Evolutionary conservation across 495 filamentous ascomycete species (phyloP).

Genomic region (Lepidopterella palustris): DNA sequence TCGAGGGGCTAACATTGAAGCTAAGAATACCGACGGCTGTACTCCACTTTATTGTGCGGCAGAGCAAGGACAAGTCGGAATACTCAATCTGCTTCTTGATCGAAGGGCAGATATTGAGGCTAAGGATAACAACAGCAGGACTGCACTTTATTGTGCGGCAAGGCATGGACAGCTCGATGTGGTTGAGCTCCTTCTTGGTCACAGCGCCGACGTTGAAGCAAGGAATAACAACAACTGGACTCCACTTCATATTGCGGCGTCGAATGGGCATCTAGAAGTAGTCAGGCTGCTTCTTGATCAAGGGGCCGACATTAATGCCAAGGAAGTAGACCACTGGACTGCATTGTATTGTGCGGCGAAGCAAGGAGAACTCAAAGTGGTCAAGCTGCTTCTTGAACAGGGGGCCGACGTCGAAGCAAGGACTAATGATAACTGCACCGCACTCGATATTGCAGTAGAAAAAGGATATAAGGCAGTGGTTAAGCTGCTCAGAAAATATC

Average conservation of each 20-base stretch:
- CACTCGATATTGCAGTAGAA: conserved; percentile 11
- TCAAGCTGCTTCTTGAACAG: too few species aligned
- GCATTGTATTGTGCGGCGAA: background rate
- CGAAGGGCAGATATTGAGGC: too few species aligned
- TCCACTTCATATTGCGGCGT: background rate
- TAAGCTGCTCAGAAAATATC: too few species aligned
- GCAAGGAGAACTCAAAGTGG: background rate
- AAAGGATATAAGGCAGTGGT: conserved; percentile 2
- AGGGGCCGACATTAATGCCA: background rate
- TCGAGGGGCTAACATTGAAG: conserved; percentile 12
- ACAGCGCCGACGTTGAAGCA: background rate
- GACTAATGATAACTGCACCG: background rate
- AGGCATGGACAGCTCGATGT: background rate
- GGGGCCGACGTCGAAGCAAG: too few species aligned
- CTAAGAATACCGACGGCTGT: background rate
- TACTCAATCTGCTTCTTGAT: too few species aligned
- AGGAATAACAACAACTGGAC: background rate
- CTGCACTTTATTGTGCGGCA: conserved; percentile 8
- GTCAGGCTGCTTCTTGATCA: background rate
- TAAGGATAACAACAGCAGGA: background rate
- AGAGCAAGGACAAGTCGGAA: background rate
- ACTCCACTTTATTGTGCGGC: conserved; percentile 11
- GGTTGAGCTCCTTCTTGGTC: background rate
- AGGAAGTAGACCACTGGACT: background rate
- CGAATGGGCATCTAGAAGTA: background rate